Conservation (phyloP, 306 rosid genomes). For the Vicia villosa region DNA sequence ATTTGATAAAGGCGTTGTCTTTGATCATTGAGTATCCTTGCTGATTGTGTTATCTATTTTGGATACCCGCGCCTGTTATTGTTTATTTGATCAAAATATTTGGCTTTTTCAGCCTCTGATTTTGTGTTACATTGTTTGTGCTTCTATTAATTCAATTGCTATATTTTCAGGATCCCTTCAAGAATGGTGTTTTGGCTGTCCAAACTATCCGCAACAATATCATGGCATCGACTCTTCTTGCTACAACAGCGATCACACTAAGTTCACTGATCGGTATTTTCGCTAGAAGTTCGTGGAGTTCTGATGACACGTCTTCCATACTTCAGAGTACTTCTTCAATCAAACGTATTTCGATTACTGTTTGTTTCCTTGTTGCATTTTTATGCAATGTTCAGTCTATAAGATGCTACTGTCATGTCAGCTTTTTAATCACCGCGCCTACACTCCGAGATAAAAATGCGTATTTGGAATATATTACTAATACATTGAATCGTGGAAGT, state of each 20-base stretch:
- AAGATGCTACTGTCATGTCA: conserved; percentile 81
- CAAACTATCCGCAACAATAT: conserved; percentile 89
- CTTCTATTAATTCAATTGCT: conserved; percentile 16
- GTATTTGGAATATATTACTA: conserved; percentile 52
- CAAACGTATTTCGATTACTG: conserved; percentile 66
- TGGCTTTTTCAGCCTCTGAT: too few relatives aligned
- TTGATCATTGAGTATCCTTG: too few relatives aligned
- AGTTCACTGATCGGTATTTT: conserved; percentile 77
- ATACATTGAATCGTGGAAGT: conserved; percentile 74
- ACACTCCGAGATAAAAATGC: conserved; percentile 50
- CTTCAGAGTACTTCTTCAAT: conserved; percentile 39
- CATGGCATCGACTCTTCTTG: conserved; percentile 85
- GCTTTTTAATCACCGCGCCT: conserved; percentile 81
- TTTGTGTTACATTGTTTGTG: too few relatives aligned
- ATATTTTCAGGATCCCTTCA: conserved; percentile 72
- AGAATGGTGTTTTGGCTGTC: conserved; percentile 76
- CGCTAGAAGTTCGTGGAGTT: conserved; percentile 48
- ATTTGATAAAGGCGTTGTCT: too few relatives aligned
- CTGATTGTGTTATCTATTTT: too few relatives aligned
- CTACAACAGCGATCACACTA: conserved; percentile 80
- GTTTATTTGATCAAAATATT: too few relatives aligned
- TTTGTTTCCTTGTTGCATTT: conserved; percentile 86
- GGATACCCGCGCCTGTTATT: too few relatives aligned
- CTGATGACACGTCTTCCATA: conserved; percentile 40
- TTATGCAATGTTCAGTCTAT: conserved; percentile 85